Base-by-base conservation (phyloP, 1,284 basidiomycete genomes). In the Testicularia cyperi region DNA sequence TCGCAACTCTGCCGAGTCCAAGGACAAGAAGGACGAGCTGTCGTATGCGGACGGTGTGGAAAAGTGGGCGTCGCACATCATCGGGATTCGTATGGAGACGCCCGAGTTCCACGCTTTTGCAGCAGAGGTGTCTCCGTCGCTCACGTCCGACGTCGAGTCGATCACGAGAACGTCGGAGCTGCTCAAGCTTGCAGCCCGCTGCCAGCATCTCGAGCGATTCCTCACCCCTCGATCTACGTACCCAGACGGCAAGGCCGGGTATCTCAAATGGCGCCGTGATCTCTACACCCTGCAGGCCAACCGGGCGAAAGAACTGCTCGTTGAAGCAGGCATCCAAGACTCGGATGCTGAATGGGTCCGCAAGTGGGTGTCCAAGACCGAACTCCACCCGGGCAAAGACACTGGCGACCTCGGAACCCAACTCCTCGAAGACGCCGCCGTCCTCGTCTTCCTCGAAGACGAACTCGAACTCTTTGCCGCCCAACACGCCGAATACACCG, bases 121-220 rank as follows among this genome's bases (percentile, higher is more conserved):
- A 6, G 14, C 54, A 3, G 2, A 5, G 4, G 52, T 58, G 10
- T 53, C 40, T 2, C 53, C 53, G 0, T 63, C 54, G 2, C 5
- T 34, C 16, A 44, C 46, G 0, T 54, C 61, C 4, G 51, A 54
- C 13, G 51, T 41, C 15, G 33, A 44, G 12, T 38, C 38, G 6
- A 29, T 54, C 38, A 32, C 41, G 1, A 36, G 36, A 3, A 57
- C 53, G 1, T 15, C 23, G 27, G 60, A 66, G 12, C 52, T 70
- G 10, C 41, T 75, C 15, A 46, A 53, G 6, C 48, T 75, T n/a
- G 73, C 67, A 2, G 68, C 73, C 13, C 45, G 73, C 6, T 75
- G 70, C 32, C 73, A 75, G 38, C 73, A 75, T 39, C 58, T 75
- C 24, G 71, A 70, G 33, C 58, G 73, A 12, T 75, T 72, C 44